Conservation (phyloP, 345 rosid species). For the Bretschneidera sinensis region DNA sequence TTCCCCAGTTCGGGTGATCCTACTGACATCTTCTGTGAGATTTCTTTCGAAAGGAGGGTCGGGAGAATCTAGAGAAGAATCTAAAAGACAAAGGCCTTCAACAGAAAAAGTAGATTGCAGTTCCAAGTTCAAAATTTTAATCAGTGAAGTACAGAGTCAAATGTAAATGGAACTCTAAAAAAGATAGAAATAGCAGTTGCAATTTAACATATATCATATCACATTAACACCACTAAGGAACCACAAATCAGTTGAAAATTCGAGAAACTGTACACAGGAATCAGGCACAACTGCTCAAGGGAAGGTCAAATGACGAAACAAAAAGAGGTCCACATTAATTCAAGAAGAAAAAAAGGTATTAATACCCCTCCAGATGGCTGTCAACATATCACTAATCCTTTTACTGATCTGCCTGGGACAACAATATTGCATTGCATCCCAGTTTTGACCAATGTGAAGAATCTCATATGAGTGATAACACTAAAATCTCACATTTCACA, state of each 20-base stretch:
- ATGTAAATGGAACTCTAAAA: too few species aligned
- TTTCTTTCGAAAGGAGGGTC: slow-evolving; percentile 19
- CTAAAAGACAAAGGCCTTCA: slow-evolving; percentile 24
- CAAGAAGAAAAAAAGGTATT: too few species aligned
- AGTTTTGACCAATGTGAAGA: background rate
- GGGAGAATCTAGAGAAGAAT: slow-evolving; percentile 24
- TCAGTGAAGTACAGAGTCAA: background rate
- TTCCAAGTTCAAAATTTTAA: background rate
- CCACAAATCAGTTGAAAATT: too few species aligned
- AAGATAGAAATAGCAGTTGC: background rate
- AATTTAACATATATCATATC: background rate
- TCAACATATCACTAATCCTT: too few species aligned
- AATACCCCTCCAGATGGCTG: background rate
- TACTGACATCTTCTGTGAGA: slow-evolving; percentile 22
- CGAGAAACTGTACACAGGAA: background rate
- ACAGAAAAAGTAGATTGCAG: slow-evolving; percentile 7
- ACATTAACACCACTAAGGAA: background rate
- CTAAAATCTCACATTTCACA: background rate
- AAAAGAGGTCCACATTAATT: background rate
- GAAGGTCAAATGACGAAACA: background rate
- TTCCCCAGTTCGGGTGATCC: slow-evolving; percentile 7
- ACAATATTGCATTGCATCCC: too few species aligned
- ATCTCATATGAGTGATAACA: background rate
- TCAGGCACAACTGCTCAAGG: background rate
- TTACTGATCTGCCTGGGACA: too few species aligned